Base-by-base conservation (phyloP, 2,329 filamentous ascomycete genomes). In the Alternaria ethzedia region DNA sequence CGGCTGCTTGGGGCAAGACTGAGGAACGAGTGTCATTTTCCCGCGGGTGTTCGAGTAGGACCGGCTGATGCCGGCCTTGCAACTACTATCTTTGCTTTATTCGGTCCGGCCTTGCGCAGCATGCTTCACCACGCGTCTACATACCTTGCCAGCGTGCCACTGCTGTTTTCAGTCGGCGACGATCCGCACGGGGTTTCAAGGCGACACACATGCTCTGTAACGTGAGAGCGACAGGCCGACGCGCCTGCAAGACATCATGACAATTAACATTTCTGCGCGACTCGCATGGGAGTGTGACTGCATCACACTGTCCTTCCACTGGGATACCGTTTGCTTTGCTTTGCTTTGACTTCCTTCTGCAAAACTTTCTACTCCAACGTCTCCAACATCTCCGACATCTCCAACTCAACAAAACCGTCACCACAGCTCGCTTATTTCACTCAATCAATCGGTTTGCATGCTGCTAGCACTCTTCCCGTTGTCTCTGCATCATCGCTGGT, bases 141-240 rank as follows among this genome's bases (percentile, higher is more conserved):
- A n/a, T 25, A 41, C 26, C 47, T 30, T 36, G 52, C 43, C 54
- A 59, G 41, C 59, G 41, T 59, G 58, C 50, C 41, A 52, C 20
- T 28, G 26, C 21, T 30, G 23, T 49, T 47, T 62, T 32, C 46
- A 52, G 36, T 52, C 59, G 41, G 21, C 25, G 21, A 62, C 55
- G 59, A 62, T 62, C 59, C 54, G 15, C 45, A 62, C 23, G 54
- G 59, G 55, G 41, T 52, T 44, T 49, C 41, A 25, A 41, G 59
- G 32, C 30, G 13, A 60, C 51, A 41, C 30, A 49, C 52, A 60
- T 49, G 23, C 43, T 30, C 23, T 44, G 30, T 28, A 47, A 44
- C 30, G 30, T n/a, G 41, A 30, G 25, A 41, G 17, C 12, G 41
- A 41, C 44, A 49, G 21, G 25, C 57, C 10, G 6, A 36, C 52